phyloP scores from a whole-genome alignment of 805 yeast species.

The Groenewaldozyma tartarivorans region DNA sequence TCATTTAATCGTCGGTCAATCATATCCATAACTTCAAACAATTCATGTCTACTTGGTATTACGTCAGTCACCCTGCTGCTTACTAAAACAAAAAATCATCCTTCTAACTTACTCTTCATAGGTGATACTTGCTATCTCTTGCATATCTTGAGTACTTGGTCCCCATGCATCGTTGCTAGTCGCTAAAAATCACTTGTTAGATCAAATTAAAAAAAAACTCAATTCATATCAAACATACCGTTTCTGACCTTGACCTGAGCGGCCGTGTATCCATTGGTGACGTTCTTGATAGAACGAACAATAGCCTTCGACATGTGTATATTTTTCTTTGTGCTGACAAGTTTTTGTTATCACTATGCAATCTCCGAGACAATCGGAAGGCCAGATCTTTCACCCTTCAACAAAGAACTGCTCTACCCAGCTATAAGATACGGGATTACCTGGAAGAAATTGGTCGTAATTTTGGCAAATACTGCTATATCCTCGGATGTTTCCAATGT shows the following conservation, averaged over 20 bases:
- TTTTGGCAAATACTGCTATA: no score
- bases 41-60: conserved; percentile 42
- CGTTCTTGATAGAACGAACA: conserved; percentile 79
- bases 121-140: conserved; percentile 69
- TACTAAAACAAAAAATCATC: neutral
- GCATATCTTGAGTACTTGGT: conserved; percentile 75
- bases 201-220: neutral
- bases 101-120: conserved; percentile 39
- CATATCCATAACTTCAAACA: conserved; percentile 89
- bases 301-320: conserved; percentile 59
- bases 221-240: conserved; percentile 17
- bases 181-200: conserved; percentile 32
- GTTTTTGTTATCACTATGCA: neutral
- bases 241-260: conserved; percentile 84
- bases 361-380: no score
- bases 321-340: no score
- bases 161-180: conserved; percentile 83
- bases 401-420: no score
- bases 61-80: conserved; percentile 14
- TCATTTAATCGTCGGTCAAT: conserved; percentile 85
- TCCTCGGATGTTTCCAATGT: no score
- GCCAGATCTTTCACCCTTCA: no score
- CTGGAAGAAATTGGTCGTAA: no score
- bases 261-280: conserved; percentile 77
- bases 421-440: no score